A percentile compares a stretch with the other conserved stretches of the same genome.
Evolutionary conservation across 208 protist species (phyloP).

Genomic region (Naegleria gruberi): DNA sequence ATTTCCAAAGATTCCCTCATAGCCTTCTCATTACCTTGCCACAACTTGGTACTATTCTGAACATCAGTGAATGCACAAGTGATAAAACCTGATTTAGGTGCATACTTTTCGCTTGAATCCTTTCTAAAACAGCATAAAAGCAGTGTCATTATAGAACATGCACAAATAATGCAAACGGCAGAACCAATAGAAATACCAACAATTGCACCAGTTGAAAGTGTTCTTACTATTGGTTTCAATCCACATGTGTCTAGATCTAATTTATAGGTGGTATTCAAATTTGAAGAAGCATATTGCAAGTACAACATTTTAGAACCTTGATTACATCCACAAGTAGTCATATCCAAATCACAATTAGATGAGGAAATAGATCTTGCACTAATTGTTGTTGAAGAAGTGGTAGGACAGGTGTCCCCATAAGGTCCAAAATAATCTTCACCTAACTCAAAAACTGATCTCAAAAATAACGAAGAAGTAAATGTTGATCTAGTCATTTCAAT

Average conservation of each 20-base stretch:
- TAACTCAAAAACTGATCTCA: neutral
- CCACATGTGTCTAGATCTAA: neutral
- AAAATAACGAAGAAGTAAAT: neutral
- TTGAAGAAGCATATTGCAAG: too few species aligned
- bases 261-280: neutral
- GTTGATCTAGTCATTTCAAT: neutral
- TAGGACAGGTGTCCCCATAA: neutral
- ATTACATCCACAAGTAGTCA: neutral
- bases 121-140: neutral
- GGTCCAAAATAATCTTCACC: neutral
- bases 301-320: neutral
- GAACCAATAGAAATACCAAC: neutral
- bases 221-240: neutral
- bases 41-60: slow-evolving; percentile 27
- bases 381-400: neutral
- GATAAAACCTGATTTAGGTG: neutral
- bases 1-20: slow-evolving; percentile 27
- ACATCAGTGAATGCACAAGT: slow-evolving; percentile 38
- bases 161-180: neutral
- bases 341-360: neutral
- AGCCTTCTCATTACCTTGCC: slow-evolving; percentile 24
- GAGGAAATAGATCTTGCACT: neutral
- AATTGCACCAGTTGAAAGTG: neutral
- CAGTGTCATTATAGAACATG: too few species aligned
- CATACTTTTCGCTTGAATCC: neutral